These are phyloP conservation scores for Clarireedia hainanense DNA, from an alignment of 2,329 filamentous ascomycete genomes.

Conservation along the genomic window DNA sequence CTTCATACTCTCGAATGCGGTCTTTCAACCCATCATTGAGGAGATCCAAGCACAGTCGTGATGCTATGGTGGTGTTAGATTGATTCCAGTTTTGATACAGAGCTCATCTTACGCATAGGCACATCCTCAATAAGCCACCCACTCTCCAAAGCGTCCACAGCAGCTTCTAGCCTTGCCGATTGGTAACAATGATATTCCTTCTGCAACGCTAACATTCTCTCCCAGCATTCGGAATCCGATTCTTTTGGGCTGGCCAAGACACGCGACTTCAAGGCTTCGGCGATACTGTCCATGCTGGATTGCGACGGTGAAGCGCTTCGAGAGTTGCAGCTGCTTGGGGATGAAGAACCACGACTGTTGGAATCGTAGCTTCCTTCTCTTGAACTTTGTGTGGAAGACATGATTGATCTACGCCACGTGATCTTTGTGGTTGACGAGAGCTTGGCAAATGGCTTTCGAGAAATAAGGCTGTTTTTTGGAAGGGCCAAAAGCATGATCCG, in stretches of 20 bases:
- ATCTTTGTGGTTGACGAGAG: not conserved
- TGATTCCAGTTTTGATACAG: not conserved
- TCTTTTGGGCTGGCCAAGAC: slow-evolving; percentile 7
- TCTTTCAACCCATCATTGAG: slow-evolving; percentile 25
- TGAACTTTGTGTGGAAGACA: slow-evolving; percentile 4
- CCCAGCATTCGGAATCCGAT: slow-evolving; percentile 24
- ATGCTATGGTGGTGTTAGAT: slow-evolving; percentile 16
- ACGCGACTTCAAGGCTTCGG: slow-evolving; percentile 8
- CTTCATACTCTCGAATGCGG: slow-evolving; percentile 15
- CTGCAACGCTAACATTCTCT: slow-evolving; percentile 25
- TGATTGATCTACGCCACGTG: slow-evolving; percentile 1
- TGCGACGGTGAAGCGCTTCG: slow-evolving; percentile 10
- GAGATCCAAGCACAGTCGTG: slow-evolving; percentile 26
- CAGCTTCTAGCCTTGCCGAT: slow-evolving; percentile 26
- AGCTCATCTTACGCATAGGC: slow-evolving; percentile 20
- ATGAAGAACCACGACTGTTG: slow-evolving; percentile 10
- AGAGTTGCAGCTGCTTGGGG: slow-evolving; percentile 3
- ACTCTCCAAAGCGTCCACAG: slow-evolving; percentile 24
- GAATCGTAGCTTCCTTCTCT: slow-evolving; percentile 9
- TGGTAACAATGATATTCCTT: slow-evolving; percentile 28
- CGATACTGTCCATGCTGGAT: not conserved
- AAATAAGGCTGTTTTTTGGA: not conserved
- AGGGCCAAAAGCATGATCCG: slow-evolving; percentile 3
- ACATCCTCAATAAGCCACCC: slow-evolving; percentile 19
- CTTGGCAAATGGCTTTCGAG: not conserved